Conservation (phyloP, 257 asterid species). For the Solanum sejunctum region DNA sequence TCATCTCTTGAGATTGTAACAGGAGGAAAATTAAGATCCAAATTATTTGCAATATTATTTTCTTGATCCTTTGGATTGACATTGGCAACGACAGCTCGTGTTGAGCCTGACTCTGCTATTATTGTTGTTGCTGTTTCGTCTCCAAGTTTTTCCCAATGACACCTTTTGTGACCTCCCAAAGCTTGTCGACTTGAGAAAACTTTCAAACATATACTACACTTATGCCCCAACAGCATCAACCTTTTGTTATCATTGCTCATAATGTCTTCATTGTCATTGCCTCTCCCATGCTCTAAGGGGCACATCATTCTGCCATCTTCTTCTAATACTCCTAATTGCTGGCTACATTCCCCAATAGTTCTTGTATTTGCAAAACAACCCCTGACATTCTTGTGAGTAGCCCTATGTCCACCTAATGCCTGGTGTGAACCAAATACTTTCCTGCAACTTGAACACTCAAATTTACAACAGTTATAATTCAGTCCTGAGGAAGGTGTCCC, state of each 20-base stretch:
- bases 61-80: not conserved
- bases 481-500: not conserved
- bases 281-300: not conserved
- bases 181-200: slow-evolving; percentile 76
- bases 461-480: slow-evolving; percentile 6
- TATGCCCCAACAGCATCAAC: slow-evolving; percentile 18
- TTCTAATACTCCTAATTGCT: not conserved
- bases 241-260: not conserved
- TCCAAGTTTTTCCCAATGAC: slow-evolving; percentile 54
- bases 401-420: slow-evolving; percentile 79
- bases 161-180: slow-evolving; percentile 72
- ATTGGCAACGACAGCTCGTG: not conserved
- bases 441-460: slow-evolving; percentile 79
- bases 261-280: not conserved
- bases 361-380: slow-evolving; percentile 66
- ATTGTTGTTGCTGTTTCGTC: slow-evolving; percentile 2
- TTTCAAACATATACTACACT: slow-evolving; percentile 52
- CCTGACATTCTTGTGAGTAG: slow-evolving; percentile 81
- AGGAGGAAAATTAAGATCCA: slow-evolving; percentile 24
- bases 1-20: slow-evolving; percentile 4
- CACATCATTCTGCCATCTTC: not conserved
- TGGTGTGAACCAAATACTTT: slow-evolving; percentile 76
- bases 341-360: slow-evolving; percentile 11
- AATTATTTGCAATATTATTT: not conserved
- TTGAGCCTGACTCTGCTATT: not conserved